Evolutionary conservation across 2,329 filamentous ascomycete genomes (phyloP).

Genomic region (Cytospora leucostoma): DNA sequence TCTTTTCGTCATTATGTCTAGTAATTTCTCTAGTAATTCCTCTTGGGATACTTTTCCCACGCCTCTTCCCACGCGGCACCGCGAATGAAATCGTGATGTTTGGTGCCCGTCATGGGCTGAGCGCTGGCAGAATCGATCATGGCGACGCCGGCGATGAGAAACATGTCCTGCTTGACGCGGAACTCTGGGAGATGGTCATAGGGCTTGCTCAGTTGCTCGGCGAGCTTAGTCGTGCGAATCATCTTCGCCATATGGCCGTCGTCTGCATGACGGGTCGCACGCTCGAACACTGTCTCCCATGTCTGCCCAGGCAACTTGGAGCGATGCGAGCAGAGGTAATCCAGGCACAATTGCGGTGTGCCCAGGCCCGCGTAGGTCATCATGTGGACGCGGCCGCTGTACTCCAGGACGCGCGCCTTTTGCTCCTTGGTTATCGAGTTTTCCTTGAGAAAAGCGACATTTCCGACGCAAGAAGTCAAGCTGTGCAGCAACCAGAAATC

Average conservation of each 20-base stretch:
- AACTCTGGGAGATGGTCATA: constrained; percentile 15
- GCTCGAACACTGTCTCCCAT: constrained; percentile 13
- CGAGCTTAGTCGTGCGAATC: constrained; percentile 11
- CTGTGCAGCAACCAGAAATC: constrained; percentile 16
- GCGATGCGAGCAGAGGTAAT: constrained; percentile 14
- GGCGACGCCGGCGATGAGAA: constrained; percentile 11
- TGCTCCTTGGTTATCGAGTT: constrained; percentile 12
- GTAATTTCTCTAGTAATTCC: constrained; percentile 1
- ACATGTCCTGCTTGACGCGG: constrained; percentile 12
- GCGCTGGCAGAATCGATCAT: constrained; percentile 16
- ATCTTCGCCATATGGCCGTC: constrained; percentile 17
- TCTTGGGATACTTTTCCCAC: constrained; percentile 16
- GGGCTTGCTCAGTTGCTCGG: constrained; percentile 5
- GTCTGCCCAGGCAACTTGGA: constrained; percentile 10
- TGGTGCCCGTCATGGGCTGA: constrained; percentile 12
- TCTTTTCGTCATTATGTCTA: no score
- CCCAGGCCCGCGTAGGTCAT: constrained; percentile 15
- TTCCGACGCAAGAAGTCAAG: constrained; percentile 7
- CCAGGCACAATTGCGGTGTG: constrained; percentile 2
- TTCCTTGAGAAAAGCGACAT: constrained; percentile 8
- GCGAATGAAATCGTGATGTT: constrained; percentile 13
- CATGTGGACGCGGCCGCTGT: constrained; percentile 12
- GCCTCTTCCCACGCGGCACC: constrained; percentile 14
- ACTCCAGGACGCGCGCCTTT: constrained; percentile 14
- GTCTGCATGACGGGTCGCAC: constrained; percentile 8